Evolutionary conservation across 1,284 basidiomycete species (phyloP).

Genomic region (Leccinum holopus): DNA sequence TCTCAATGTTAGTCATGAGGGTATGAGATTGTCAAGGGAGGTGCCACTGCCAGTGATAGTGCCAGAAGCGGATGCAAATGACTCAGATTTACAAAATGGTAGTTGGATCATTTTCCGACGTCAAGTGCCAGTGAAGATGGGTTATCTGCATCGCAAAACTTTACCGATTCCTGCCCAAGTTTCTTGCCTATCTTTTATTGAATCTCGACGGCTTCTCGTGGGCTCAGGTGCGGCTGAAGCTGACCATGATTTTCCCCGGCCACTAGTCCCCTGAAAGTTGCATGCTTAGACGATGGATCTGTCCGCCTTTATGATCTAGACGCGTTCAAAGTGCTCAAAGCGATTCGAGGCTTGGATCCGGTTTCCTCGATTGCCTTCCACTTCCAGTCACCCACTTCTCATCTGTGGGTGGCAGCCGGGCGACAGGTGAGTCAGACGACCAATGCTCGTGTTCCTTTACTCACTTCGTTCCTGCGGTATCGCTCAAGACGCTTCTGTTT

Average conservation of each 20-base stretch:
- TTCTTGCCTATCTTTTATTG: slow-evolving; percentile 46
- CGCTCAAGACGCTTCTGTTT: slow-evolving; percentile 41
- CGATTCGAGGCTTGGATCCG: slow-evolving; percentile 56
- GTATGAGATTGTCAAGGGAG: slow-evolving; percentile 1
- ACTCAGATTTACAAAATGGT: too few species aligned
- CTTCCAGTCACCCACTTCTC: slow-evolving; percentile 39
- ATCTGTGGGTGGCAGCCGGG: slow-evolving; percentile 64
- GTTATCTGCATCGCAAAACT: slow-evolving; percentile 14
- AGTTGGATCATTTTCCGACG: too few species aligned
- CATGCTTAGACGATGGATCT: slow-evolving; percentile 60
- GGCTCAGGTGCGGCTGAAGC: slow-evolving; percentile 48
- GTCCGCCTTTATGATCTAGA: slow-evolving; percentile 64
- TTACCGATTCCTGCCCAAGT: slow-evolving; percentile 46
- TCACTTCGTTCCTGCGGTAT: slow-evolving; percentile 17
- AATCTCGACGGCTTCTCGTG: slow-evolving; percentile 46
- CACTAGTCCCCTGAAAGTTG: slow-evolving; percentile 3
- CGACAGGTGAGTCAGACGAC: slow-evolving; percentile 42
- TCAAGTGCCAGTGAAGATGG: not conserved
- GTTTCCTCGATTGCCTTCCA: slow-evolving; percentile 59
- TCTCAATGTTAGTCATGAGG: slow-evolving; percentile 31
- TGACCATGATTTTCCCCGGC: not conserved
- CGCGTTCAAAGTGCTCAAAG: slow-evolving; percentile 60
- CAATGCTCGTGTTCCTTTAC: not conserved
- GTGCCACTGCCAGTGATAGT: not conserved
- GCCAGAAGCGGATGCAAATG: too few species aligned